Conservation (phyloP, 78 protist genomes). For the Dictyostelium firmibasis region DNA sequence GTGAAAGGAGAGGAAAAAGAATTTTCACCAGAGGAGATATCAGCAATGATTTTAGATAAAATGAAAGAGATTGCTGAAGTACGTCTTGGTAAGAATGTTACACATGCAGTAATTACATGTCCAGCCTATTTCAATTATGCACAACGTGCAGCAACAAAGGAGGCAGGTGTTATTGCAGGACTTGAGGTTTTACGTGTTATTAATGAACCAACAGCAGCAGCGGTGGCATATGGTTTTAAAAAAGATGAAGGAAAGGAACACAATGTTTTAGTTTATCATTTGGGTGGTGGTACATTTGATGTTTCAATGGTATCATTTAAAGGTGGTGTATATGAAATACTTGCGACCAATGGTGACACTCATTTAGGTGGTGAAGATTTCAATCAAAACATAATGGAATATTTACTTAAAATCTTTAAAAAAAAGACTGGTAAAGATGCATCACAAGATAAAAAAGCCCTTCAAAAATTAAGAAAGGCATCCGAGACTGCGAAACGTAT, state of each 20-base stretch:
- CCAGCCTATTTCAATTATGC: conserved; percentile 99
- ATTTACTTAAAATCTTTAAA: conserved; percentile 85
- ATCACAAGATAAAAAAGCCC: conserved; percentile 61
- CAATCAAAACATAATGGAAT: conserved; percentile 83
- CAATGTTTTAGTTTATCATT: conserved; percentile 86
- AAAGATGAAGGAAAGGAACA: conserved; percentile 64
- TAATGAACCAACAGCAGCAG: conserved; percentile 95
- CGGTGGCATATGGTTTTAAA: conserved; percentile 81
- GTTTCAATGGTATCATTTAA: conserved; percentile 93
- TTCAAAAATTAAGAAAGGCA: conserved; percentile 85
- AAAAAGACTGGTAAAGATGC: conserved; percentile 84
- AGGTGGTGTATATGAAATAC: conserved; percentile 90
- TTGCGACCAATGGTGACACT: conserved; percentile 91
- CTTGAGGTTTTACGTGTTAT: conserved; percentile 86
- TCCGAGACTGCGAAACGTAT: conserved; percentile 87
- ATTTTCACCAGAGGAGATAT: conserved; percentile 97
- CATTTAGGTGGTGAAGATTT: conserved; percentile 95
- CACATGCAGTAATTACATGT: conserved; percentile 84
- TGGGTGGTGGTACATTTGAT: conserved; percentile 91
- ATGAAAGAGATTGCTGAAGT: conserved; percentile 95
- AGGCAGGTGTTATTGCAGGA: conserved; percentile 95
- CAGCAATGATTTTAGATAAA: conserved; percentile 95
- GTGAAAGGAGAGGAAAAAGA: conserved; percentile 88
- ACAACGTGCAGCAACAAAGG: conserved; percentile 98
- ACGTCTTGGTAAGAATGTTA: conserved; percentile 84